Base-by-base conservation (phyloP, 495 filamentous ascomycete genomes). In the Symbiotaphrina buchneri region DNA sequence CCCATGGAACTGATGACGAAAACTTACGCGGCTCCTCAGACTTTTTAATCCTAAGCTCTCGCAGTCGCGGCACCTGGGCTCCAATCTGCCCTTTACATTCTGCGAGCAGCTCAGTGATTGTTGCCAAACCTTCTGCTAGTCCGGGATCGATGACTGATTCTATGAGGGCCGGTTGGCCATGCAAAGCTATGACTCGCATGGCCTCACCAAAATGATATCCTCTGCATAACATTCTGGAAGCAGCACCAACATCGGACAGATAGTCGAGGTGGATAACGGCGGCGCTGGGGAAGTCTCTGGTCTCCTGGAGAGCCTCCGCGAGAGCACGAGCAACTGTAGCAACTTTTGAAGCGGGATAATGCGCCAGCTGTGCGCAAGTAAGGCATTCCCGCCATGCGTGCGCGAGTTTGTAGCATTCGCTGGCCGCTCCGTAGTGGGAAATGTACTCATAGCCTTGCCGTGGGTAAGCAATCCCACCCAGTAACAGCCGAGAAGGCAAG, bases 361-460 rank as follows among this genome's bases (percentile, higher is more conserved):
- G 61, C 4, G 71, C 65, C 39, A 78, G 66, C 33, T 68, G 65
- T 5, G 79, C 77, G 36, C 56, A 58, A 51, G 74, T 82, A 37
- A 97, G 62, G 7, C 77, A 76, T 49, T 95, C 84, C 36, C 74
- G 77, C 87, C 87, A 97, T 42, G 71, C 65, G 18, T 74, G 71
- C n/a, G 80, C 77, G 10, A 68, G 63, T 34, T 74, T 67, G 51
- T 85, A 97, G 44, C 69, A 74, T 40, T 68, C 65, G 37, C 71
- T 78, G 2, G 87, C 87, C 18, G 66, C 54, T 10, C 52, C 35
- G 42, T 78, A 76, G 38, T 78, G 57, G 6, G 50, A 48, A n/a
- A 97, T 71, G 21, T 68, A 93, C 52, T 94, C 85, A 46, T 87
- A 87, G 5, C 79, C 80, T 52, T 62, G 24, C 14, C 18, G 4